These are phyloP conservation scores for Nakazawaea ernobii DNA, from an alignment of 805 yeast genomes.

Conservation along the genomic window DNA sequence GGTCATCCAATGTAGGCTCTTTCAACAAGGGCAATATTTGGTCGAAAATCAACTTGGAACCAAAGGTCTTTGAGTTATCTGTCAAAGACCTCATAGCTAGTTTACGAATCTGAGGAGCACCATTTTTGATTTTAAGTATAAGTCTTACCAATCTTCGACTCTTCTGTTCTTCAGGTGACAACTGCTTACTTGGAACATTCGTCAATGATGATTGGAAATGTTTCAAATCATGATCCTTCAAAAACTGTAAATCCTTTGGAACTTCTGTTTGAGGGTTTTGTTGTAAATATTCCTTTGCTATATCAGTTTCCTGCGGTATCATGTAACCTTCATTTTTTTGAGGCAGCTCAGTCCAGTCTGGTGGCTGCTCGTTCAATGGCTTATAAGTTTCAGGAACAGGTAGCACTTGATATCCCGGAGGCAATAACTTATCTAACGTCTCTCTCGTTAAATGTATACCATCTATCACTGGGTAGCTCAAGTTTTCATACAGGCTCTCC, in stretches of 20 bases:
- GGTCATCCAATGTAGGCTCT: conserved; percentile 69
- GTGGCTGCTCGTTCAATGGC: conserved; percentile 28
- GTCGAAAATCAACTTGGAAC: conserved; percentile 63
- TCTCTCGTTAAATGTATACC: conserved; percentile 38
- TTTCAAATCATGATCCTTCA: conserved; percentile 66
- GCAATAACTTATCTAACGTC: conserved; percentile 43
- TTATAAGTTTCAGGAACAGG: conserved; percentile 39
- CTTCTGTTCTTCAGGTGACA: conserved; percentile 47
- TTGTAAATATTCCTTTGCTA: conserved; percentile 21
- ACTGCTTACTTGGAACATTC: conserved; percentile 22
- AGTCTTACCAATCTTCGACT: conserved; percentile 59
- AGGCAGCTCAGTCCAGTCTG: conserved; percentile 26
- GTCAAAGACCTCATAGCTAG: conserved; percentile 60
- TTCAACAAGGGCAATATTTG: conserved; percentile 71
- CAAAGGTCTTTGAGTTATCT: conserved; percentile 57
- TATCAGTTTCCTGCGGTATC: conserved; percentile 44
- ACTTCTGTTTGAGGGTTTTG: conserved; percentile 40
- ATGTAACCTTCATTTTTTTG: conserved; percentile 32
- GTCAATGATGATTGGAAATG: conserved; percentile 55
- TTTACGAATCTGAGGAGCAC: conserved; percentile 64
- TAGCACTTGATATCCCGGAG: conserved; percentile 41
- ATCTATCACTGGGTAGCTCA: conserved; percentile 19
- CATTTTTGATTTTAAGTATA: conserved; percentile 71
- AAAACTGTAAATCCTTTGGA: conserved; percentile 60
- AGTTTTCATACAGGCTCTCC: conserved; percentile 19